These are phyloP conservation scores for Alternaria sp. DNA, from an alignment of 2,329 filamentous ascomycete species.

Conservation along the genomic window DNA sequence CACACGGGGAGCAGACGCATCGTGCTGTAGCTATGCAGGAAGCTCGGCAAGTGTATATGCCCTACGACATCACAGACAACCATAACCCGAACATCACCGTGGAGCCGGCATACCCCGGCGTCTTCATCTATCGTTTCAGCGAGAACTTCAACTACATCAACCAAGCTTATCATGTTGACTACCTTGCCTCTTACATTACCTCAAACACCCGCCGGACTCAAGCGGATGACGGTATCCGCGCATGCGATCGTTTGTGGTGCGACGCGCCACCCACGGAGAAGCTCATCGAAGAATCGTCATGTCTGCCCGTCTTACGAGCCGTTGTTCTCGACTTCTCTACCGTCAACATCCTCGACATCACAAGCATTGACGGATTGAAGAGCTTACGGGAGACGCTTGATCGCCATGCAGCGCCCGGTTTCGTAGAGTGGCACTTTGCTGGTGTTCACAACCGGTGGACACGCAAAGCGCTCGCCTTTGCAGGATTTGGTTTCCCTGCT, in stretches of 20 bases:
- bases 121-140: slow-evolving; percentile 93
- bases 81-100: slow-evolving; percentile 57
- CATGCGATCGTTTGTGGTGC: slow-evolving; percentile 61
- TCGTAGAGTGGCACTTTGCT: slow-evolving; percentile 56
- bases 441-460: slow-evolving; percentile 63
- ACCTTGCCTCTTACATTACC: slow-evolving; percentile 73
- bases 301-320: slow-evolving; percentile 58
- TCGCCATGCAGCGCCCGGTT: slow-evolving; percentile 52
- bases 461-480: slow-evolving; percentile 61
- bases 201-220: slow-evolving; percentile 40
- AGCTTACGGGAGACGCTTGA: slow-evolving; percentile 63
- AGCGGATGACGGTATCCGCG: slow-evolving; percentile 24
- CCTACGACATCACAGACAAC: slow-evolving; percentile 60
- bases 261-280: slow-evolving; percentile 50
- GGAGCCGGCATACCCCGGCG: slow-evolving; percentile 75
- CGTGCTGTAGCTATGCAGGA: background rate
- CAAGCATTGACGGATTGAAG: slow-evolving; percentile 60
- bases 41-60: slow-evolving; percentile 26
- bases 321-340: slow-evolving; percentile 63
- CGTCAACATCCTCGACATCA: slow-evolving; percentile 64
- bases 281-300: slow-evolving; percentile 9
- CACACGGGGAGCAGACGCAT: background rate
- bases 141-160: slow-evolving; percentile 96
- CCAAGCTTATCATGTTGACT: slow-evolving; percentile 81
- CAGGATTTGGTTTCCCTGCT: slow-evolving; percentile 59